Evolutionary conservation across 306 rosid species (phyloP).

Genomic region (Acmispon strigosus): DNA sequence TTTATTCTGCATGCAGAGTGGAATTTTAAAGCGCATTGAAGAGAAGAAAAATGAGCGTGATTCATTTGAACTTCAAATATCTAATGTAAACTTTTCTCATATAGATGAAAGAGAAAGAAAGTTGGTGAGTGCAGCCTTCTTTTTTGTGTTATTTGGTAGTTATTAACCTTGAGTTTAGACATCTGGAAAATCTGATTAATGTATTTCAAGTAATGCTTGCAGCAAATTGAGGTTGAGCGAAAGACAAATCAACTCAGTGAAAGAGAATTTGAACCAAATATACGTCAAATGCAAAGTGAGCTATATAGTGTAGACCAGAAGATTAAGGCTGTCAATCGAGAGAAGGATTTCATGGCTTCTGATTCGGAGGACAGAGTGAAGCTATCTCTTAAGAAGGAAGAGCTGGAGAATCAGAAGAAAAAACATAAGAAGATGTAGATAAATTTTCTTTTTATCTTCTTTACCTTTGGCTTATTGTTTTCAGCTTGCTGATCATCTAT

Average conservation of each 20-base stretch:
- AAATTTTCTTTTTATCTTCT: slow-evolving; percentile 13
- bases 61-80: slow-evolving; percentile 48
- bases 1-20: slow-evolving; percentile 47
- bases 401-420: slow-evolving; percentile 58
- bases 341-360: slow-evolving; percentile 54
- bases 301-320: slow-evolving; percentile 52
- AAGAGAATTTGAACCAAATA: slow-evolving; percentile 69
- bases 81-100: slow-evolving; percentile 47
- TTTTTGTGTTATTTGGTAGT: slow-evolving; percentile 14
- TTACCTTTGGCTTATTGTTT: not conserved
- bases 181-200: not conserved
- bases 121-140: slow-evolving; percentile 50
- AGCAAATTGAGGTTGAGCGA: slow-evolving; percentile 69
- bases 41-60: slow-evolving; percentile 58
- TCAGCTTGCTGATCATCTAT: slow-evolving; percentile 16
- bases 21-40: slow-evolving; percentile 57
- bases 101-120: slow-evolving; percentile 76
- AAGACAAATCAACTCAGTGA: slow-evolving; percentile 60
- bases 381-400: slow-evolving; percentile 48
- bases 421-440: slow-evolving; percentile 69
- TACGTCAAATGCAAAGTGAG: slow-evolving; percentile 53
- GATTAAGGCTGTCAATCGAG: slow-evolving; percentile 52
- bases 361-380: slow-evolving; percentile 71
- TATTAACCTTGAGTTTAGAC: slow-evolving; percentile 10
- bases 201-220: slow-evolving; percentile 19